A percentile compares a stretch with the other conserved stretches of the same genome.
phyloP scores from a whole-genome alignment of 176 grass and related monocot genomes.

The Areca catechu region DNA sequence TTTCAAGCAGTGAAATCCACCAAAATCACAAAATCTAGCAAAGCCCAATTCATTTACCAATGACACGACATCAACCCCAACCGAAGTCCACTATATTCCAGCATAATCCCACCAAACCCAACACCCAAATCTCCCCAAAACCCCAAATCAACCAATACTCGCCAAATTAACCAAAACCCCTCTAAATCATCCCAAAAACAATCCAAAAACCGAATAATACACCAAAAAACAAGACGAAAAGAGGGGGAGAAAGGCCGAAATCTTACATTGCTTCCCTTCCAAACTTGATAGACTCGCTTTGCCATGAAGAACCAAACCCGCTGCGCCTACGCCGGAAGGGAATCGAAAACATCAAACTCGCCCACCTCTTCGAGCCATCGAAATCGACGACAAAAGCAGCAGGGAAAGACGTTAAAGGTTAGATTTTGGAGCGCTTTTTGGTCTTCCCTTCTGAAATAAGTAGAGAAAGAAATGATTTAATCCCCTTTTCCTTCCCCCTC shows the following conservation, averaged over 20 bases:
- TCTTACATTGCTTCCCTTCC: constrained; percentile 82
- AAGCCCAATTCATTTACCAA: too few relatives aligned
- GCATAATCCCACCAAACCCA: too few relatives aligned
- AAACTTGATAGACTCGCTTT: constrained; percentile 74
- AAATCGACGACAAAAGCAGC: constrained; percentile 2
- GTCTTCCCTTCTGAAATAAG: too few relatives aligned
- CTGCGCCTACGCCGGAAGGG: constrained; percentile 7
- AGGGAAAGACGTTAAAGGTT: constrained; percentile 17
- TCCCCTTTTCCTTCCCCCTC: too few relatives aligned
- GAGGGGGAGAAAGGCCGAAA: constrained; percentile 7
- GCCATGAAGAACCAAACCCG: constrained; percentile 42
- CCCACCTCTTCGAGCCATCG: constrained; percentile 5
- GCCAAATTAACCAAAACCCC: too few relatives aligned
- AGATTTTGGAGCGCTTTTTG: not conserved
- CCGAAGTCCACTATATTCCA: too few relatives aligned
- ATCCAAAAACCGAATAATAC: constrained; percentile 7
- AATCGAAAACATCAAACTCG: constrained; percentile 19
- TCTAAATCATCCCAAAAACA: not conserved
- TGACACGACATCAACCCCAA: too few relatives aligned
- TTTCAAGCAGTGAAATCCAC: too few relatives aligned
- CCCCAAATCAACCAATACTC: too few relatives aligned
- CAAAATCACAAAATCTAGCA: too few relatives aligned
- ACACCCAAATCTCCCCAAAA: too few relatives aligned
- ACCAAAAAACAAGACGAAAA: not conserved
- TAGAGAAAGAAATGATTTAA: too few relatives aligned